Percentiles rank a stretch among this genome's conserved stretches.
These are phyloP conservation scores for Dichotomopilus funicola DNA, from an alignment of 2,329 filamentous ascomycete species.

Conservation along the genomic window DNA sequence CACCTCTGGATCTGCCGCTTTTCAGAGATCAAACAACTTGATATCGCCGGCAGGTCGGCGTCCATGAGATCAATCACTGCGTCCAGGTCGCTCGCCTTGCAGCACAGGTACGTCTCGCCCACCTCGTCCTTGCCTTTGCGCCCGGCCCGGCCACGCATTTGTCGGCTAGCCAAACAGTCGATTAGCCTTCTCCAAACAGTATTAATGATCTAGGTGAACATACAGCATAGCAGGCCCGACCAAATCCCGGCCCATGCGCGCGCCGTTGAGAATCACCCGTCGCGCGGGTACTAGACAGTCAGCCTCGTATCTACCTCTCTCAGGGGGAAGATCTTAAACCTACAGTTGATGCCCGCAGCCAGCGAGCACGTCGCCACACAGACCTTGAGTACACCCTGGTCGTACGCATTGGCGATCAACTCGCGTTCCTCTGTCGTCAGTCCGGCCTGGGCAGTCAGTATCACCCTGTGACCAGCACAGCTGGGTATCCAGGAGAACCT, in stretches of 20 bases:
- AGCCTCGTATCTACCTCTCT: too few species aligned
- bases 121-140: slow-evolving; percentile 72
- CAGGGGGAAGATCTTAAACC: neutral
- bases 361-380: slow-evolving; percentile 73
- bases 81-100: slow-evolving; percentile 60
- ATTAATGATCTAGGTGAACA: neutral
- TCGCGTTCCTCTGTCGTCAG: slow-evolving; percentile 71
- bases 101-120: slow-evolving; percentile 73
- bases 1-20: slow-evolving; percentile 62
- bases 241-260: slow-evolving; percentile 67
- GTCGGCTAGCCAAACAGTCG: slow-evolving; percentile 36
- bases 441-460: slow-evolving; percentile 43
- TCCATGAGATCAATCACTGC: slow-evolving; percentile 64
- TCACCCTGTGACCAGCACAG: neutral
- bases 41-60: slow-evolving; percentile 62
- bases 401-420: slow-evolving; percentile 63
- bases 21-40: slow-evolving; percentile 56
- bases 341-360: slow-evolving; percentile 71
- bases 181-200: neutral
- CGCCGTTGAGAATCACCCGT: slow-evolving; percentile 68
- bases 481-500: slow-evolving; percentile 13
- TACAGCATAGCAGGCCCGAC: slow-evolving; percentile 69
- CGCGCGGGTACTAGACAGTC: slow-evolving; percentile 50
- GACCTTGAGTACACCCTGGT: slow-evolving; percentile 59
- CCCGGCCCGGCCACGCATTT: slow-evolving; percentile 74